Evolutionary conservation across 179 eudicot genomes (phyloP), one percentile per base, ranked within the genome.

Genomic region (Silene noctiflora): DNA sequence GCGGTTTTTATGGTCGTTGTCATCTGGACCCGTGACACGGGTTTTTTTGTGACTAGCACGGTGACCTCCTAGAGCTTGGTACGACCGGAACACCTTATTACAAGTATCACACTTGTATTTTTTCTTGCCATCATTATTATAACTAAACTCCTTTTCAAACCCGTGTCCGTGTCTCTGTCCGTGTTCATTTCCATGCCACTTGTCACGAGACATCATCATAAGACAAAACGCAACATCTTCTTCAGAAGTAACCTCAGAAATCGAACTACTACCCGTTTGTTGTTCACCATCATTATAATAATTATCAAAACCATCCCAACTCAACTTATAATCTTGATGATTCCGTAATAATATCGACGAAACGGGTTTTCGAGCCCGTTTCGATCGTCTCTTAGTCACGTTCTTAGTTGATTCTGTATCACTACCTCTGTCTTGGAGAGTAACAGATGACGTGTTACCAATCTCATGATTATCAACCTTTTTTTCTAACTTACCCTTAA

Each of bases 41-140:
- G 35, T 7, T 64, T 89, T 89, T 81, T 88, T 91, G 86, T 91
- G 96, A 68, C 89, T 91, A 1, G 93, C 89, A 74, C 89, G 83
- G 84, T 89, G 96, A 10, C 96, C 96, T 0, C 93, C 96, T 14
- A 91, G 82, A 9, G 96, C 96, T 53, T 89, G 96, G 71, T 89
- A 91, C 0, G 96, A 91, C 73, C 70, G 63, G 42, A 89, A 89
- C n/a, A 78, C 75, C 76, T 77, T 88, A 60, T 76, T 74, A 67
- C 96, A 91, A 6, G 90, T 90, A 22, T 85, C 89, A 69, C 96
- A 91, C 76, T 76, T 79, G 74, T 82, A 93, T 70, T 78, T 89
- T 24, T 77, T 81, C 24, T 70, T 75, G 8, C 27, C 78, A 3
- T 73, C 78, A 7, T 65, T 77, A 4, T 56, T 27, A 35, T 77